These are phyloP conservation scores for Penicillium sp. DNA, from an alignment of 2,329 filamentous ascomycete genomes.

Conservation along the genomic window DNA sequence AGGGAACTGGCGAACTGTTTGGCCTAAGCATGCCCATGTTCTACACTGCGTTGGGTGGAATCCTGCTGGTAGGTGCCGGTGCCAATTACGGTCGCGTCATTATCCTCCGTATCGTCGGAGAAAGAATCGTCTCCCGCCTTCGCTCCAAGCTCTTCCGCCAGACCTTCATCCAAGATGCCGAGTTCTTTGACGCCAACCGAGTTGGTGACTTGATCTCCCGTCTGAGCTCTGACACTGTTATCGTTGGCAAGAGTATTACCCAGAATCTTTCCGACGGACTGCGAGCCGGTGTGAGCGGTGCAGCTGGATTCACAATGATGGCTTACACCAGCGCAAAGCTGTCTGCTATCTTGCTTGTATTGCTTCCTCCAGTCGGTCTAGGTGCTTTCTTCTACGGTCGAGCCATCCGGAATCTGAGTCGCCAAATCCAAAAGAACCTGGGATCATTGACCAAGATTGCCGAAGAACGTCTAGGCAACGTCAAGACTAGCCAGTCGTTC, in stretches of 20 bases:
- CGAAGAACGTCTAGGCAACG: conserved; percentile 95
- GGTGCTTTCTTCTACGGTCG: conserved; percentile 91
- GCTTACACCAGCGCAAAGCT: conserved; percentile 91
- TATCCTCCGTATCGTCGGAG: conserved; percentile 88
- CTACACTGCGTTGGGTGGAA: conserved; percentile 74
- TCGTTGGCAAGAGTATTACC: conserved; percentile 97
- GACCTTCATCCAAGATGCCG: conserved; percentile 95
- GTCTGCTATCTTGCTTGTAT: conserved; percentile 79
- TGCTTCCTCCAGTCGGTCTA: conserved; percentile 88
- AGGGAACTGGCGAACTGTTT: conserved; percentile 70
- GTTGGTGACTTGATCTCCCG: conserved; percentile 96
- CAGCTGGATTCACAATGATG: conserved; percentile 89
- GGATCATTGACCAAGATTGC: conserved; percentile 95
- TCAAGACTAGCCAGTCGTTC: conserved; percentile 95
- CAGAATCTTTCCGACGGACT: conserved; percentile 98
- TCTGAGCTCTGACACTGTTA: conserved; percentile 92
- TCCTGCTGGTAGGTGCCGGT: conserved; percentile 80
- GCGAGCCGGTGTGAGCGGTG: conserved; percentile 83
- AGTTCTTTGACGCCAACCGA: conserved; percentile 97
- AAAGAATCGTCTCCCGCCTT: conserved; percentile 87
- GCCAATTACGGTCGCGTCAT: conserved; percentile 95
- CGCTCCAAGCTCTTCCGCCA: conserved; percentile 86
- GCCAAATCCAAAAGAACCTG: conserved; percentile 90
- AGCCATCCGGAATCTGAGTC: conserved; percentile 82
- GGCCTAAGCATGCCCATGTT: conserved; percentile 85